Conservation (phyloP, 164 flowering plant species). For the Warburgia ugandensis region DNA sequence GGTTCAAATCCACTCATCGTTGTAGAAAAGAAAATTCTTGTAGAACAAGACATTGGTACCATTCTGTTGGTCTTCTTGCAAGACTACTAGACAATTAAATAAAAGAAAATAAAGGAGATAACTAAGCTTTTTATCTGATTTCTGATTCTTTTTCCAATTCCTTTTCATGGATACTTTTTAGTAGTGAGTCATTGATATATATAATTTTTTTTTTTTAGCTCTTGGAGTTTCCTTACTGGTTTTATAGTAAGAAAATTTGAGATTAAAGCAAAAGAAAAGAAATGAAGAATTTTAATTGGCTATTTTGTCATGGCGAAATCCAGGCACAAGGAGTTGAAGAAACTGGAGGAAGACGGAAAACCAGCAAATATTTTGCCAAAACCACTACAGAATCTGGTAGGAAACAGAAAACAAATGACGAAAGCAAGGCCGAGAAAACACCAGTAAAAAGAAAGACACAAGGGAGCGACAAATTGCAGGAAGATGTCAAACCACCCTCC, state of each 20-base stretch:
- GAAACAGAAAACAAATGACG: conserved; percentile 37
- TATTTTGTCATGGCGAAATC: conserved; percentile 1
- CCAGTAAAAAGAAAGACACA: conserved; percentile 45
- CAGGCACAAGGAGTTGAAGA: conserved; percentile 48
- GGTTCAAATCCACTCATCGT: too few relatives aligned
- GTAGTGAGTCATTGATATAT: too few relatives aligned
- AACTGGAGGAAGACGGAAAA: conserved; percentile 64
- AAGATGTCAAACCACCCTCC: conserved; percentile 32
- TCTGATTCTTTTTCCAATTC: too few relatives aligned
- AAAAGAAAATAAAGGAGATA: too few relatives aligned
- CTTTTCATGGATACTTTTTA: too few relatives aligned
- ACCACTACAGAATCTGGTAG: conserved; percentile 17
- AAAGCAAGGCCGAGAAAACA: conserved; percentile 33
- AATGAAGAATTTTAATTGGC: neutral
- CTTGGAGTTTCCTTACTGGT: too few relatives aligned
- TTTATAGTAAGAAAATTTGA: neutral
- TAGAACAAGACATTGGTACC: too few relatives aligned
- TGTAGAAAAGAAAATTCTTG: too few relatives aligned
- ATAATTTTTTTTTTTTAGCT: too few relatives aligned
- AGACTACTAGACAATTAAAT: too few relatives aligned
- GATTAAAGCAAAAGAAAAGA: neutral
- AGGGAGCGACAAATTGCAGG: conserved; percentile 18
- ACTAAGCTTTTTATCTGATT: too few relatives aligned
- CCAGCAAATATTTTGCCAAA: conserved; percentile 72
- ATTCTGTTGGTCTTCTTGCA: too few relatives aligned